Base-by-base conservation (phyloP, 2,329 filamentous ascomycete genomes). In the Xylaria sp. region DNA sequence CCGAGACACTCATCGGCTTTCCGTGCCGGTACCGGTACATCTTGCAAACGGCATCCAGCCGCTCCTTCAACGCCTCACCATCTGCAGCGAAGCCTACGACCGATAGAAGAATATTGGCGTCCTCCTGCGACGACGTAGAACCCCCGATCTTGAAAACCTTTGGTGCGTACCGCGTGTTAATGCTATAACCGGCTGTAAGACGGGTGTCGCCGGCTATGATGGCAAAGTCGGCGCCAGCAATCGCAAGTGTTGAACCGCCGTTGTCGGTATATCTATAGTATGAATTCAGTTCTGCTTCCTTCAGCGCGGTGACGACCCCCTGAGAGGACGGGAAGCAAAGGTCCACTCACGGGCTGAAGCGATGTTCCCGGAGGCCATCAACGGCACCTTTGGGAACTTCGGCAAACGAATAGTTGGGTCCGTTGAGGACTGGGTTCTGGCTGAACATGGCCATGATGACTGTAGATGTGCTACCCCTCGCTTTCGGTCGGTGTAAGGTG, bases 11-110 rank as follows among this genome's bases (percentile, higher is more conserved):
- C 91, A 99, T 99, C 73, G 93, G 90, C 86, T 98, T 99, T 82
- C 93, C 93, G 81, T 98, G 95, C 80, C 97, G 94, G 85, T 98
- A 98, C 77, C 92, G 93, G 89, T 98, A 98, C 91, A 98, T 97
- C 86, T 97, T 98, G 86, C 97, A 96, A 78, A 97, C 89, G 71
- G 93, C 91, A 80, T 98, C 95, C 72, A 98, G 89, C 72, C 93
- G 92, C 83, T 98, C 95, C 82, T 96, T 95, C 75, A 99, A 86
- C 42, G 96, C 95, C 77, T 94, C 90, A 68, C 96, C 96, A 80
- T 99, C 96, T 71, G 96, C 96, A 14, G 94, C 93, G 79, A 98
- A 99, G 55, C 96, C 96, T 51, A 97, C 95, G 0, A 99, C 95
- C 1, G 94, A 97, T 57, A 99, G 88, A 17, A 98, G 89, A 76